Evolutionary conservation across 495 filamentous ascomycete species (phyloP).

Genomic region (Symbiotaphrina buchneri): DNA sequence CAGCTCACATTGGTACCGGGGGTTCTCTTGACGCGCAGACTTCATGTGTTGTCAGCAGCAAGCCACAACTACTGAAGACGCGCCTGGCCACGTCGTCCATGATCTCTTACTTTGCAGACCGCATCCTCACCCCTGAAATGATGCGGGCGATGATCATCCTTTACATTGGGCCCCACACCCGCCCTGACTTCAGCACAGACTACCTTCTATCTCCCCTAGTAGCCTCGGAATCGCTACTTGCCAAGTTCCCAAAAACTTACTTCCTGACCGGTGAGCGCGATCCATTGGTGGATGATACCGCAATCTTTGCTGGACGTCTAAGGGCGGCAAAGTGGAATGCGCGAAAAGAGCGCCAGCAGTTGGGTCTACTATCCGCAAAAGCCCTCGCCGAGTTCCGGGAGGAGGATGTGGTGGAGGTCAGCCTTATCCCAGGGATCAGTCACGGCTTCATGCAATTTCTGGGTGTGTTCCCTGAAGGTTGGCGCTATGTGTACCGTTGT

Average conservation of each 20-base stretch:
- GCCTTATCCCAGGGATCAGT: slow-evolving; percentile 63
- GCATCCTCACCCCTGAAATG: slow-evolving; percentile 89
- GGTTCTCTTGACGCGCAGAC: slow-evolving; percentile 10
- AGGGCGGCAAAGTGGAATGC: slow-evolving; percentile 57
- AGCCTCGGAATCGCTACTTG: slow-evolving; percentile 63
- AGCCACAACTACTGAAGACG: slow-evolving; percentile 51
- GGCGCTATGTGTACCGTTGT: slow-evolving; percentile 55
- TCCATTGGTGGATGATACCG: slow-evolving; percentile 87
- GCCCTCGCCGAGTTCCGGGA: slow-evolving; percentile 38
- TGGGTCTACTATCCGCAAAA: slow-evolving; percentile 28
- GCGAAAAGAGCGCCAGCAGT: slow-evolving; percentile 34
- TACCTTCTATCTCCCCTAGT: slow-evolving; percentile 76
- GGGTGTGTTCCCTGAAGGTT: slow-evolving; percentile 62
- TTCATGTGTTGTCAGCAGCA: slow-evolving; percentile 21
- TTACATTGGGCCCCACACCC: slow-evolving; percentile 82
- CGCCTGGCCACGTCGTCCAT: slow-evolving; percentile 82
- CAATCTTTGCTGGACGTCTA: slow-evolving; percentile 78
- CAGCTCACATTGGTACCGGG: slow-evolving; percentile 1
- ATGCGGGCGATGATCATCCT: slow-evolving; percentile 98
- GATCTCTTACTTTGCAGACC: slow-evolving; percentile 94
- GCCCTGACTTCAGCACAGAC: slow-evolving; percentile 81
- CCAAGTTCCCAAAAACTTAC: slow-evolving; percentile 73
- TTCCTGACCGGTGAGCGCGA: slow-evolving; percentile 91
- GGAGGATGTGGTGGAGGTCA: slow-evolving; percentile 56
- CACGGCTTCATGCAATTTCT: slow-evolving; percentile 92